Base-by-base conservation (phyloP, 441 rosid species). In the Erodium moschatum region DNA sequence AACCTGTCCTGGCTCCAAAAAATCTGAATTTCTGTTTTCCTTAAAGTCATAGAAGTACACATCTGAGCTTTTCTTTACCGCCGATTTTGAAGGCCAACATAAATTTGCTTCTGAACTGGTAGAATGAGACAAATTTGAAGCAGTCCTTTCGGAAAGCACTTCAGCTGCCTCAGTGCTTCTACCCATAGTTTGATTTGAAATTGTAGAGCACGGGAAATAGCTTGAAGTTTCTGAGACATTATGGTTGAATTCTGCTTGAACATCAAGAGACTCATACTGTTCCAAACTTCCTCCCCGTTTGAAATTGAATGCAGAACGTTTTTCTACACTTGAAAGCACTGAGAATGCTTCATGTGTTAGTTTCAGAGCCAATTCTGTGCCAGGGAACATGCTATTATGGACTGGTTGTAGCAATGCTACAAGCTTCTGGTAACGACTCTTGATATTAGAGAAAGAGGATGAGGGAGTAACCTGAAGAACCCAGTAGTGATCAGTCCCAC, bases 401-500 rank as follows among this genome's bases (percentile, higher is more conserved):
- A 73, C 56, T n/a, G 74, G 69, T 50, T 70, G 76, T 74, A 77
- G 69, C 67, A 67, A 44, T n/a, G 48, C 33, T 46, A 63, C 61
- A 42, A 77, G 67, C 65, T 73, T 77, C 64, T 67, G 67, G 56
- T 67, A 74, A 19, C 60, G 76, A 18, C 33, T 13, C 21, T 29
- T 20, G 42, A 77, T 67, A 42, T 19, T 42, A 29, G 50, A 8
- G 8, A 11, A 21, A 8, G 69, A 52, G 62, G 74, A 29, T 6
- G 76, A 67, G 54, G 76, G 76, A 13, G 46, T 27, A 46, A 73
- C 71, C 74, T 73, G 76, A 67, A 73, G 76, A n/a, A 77, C 68
- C 76, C 76, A 67, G 60, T 77, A 77, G 27, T 67, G 65, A 67
- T 77, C 76, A 54, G 64, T 56, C 50, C 76, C 74, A 42, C 63